phyloP scores from a whole-genome alignment of 2,329 filamentous ascomycete species.

The Aureobasidium sp. region DNA sequence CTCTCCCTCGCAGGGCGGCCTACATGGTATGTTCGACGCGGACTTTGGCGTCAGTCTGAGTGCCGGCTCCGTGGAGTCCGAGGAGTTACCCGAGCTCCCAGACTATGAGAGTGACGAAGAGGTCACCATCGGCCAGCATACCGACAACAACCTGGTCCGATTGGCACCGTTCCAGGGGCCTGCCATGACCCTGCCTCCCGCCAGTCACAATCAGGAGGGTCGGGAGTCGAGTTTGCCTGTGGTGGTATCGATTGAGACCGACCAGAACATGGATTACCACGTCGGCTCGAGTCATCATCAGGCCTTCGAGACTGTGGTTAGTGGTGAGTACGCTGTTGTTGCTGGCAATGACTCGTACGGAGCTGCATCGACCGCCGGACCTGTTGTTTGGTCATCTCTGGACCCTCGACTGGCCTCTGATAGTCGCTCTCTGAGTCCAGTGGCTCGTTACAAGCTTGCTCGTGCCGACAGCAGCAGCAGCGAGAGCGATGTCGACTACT shows the following conservation, averaged over 20 bases:
- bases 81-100: neutral
- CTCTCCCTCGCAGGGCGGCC: neutral
- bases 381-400: conserved; percentile 7
- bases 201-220: neutral
- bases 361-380: neutral
- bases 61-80: neutral
- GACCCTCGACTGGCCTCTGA: neutral
- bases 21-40: neutral
- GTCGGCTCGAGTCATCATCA: neutral
- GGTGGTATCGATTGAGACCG: conserved; percentile 6
- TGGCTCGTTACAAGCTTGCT: neutral
- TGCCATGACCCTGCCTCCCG: neutral
- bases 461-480: conserved; percentile 10
- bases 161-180: neutral
- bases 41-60: neutral
- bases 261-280: neutral
- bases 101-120: conserved; percentile 5
- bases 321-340: conserved; percentile 1
- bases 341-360: conserved; percentile 1
- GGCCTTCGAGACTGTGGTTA: neutral
- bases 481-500: neutral
- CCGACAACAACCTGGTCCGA: neutral
- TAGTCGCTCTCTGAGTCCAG: conserved; percentile 1
- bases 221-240: neutral
- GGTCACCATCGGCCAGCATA: neutral